Evolutionary conservation across 108 stramenopile species (phyloP), one percentile per base, ranked within the genome.

Genomic region (Cylindrotheca closterium): DNA sequence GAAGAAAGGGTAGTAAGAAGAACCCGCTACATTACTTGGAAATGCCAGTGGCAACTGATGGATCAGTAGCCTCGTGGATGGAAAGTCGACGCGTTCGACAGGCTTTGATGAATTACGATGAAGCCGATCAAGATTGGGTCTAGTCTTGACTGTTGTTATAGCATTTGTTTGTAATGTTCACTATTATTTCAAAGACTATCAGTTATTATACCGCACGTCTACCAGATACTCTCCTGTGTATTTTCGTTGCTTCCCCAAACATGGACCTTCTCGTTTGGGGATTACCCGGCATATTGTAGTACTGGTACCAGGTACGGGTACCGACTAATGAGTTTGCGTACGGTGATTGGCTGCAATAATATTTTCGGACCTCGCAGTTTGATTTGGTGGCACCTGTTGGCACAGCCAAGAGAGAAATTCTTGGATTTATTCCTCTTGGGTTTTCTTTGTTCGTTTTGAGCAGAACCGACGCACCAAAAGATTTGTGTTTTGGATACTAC

Each of bases 81-180:
- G 70, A 71, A 46, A 30, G 60, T 4, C 58, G 57, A 50, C 45
- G 56, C 25, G 48, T 23, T 29, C 49, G 65, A 21, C 63, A 49
- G 22, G 71, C 71, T 4, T 56, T 73, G 34, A 65, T 73, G 71
- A 27, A 31, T 21, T 73, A 73, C 45, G 71, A 73, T 45, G 71
- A 73, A 58, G 63, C 64, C 26, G 71, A 73, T 50, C 71, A 73
- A 60, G 71, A 73, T 30, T 73, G 71, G 71, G 30, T 65, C 3
- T 70, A 54, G 47, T 2, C 15, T 7, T 42, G 15, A 10, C 7
- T 15, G 15, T 42, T 42, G 7, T 42, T 42, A 15, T 15, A 42
- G 7, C n/a, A n/a, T n/a, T n/a, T n/a, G n/a, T n/a, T n/a, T n/a
- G n/a, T n/a, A n/a, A n/a, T n/a, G n/a, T n/a, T n/a, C n/a, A n/a